These are phyloP conservation scores for Candida andamanensis DNA, from an alignment of 805 yeast genomes.

Conservation along the genomic window DNA sequence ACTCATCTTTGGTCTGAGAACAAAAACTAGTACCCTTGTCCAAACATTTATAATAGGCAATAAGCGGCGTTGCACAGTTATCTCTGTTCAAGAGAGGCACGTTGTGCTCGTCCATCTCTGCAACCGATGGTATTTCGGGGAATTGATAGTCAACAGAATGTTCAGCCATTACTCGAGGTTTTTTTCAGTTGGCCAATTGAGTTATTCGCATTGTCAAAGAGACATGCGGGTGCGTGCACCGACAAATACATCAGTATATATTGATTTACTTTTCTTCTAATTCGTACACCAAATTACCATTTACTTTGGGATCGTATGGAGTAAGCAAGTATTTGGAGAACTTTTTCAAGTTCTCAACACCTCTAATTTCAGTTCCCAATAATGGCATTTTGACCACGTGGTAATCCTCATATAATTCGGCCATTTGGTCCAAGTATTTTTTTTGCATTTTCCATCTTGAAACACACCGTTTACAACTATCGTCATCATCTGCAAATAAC, in stretches of 20 bases:
- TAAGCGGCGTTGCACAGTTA: constrained; percentile 39
- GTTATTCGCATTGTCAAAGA: constrained; percentile 3
- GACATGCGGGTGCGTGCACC: too few species aligned
- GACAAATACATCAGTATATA: constrained; percentile 1
- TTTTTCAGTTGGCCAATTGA: constrained; percentile 5
- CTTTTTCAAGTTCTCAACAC: constrained; percentile 74
- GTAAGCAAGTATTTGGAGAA: constrained; percentile 77
- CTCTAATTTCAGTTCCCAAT: constrained; percentile 92
- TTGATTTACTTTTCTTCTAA: constrained; percentile 41
- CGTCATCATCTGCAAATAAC: constrained; percentile 74
- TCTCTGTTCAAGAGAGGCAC: constrained; percentile 43
- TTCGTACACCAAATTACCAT: constrained; percentile 48
- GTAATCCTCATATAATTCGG: constrained; percentile 93
- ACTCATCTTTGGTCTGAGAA: constrained; percentile 34
- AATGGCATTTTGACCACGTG: constrained; percentile 94
- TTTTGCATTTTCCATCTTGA: constrained; percentile 94
- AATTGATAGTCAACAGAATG: constrained; percentile 8
- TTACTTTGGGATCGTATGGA: constrained; percentile 69
- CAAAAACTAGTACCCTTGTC: constrained; percentile 41
- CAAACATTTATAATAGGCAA: constrained; percentile 39
- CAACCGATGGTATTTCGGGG: constrained; percentile 8
- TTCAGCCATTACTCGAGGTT: constrained; percentile 1
- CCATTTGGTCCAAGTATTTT: constrained; percentile 92
- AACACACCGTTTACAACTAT: constrained; percentile 80
- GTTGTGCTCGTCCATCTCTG: constrained; percentile 36